Percentiles rank a stretch among this genome's conserved stretches.
These are phyloP conservation scores for Termitomyces sp. DNA, from an alignment of 768 basidiomycete species.

Conservation along the genomic window DNA sequence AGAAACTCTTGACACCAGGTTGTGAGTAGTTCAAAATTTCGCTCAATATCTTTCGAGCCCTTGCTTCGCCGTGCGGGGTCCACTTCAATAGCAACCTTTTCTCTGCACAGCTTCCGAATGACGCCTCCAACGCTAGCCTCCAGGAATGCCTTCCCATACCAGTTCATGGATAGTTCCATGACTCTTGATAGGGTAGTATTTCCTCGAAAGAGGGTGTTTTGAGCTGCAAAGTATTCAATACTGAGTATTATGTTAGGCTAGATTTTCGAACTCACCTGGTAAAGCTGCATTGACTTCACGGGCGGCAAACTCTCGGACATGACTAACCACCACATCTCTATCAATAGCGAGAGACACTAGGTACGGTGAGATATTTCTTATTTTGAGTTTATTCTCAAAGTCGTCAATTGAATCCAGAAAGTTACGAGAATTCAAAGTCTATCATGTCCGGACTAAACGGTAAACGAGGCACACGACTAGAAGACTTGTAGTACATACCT, in stretches of 20 bases:
- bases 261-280: slow-evolving; percentile 41
- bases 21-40: slow-evolving; percentile 62
- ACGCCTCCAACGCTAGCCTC: slow-evolving; percentile 72
- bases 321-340: slow-evolving; percentile 55
- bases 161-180: slow-evolving; percentile 76
- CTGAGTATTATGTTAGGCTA: neutral
- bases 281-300: slow-evolving; percentile 67
- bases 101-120: slow-evolving; percentile 63
- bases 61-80: slow-evolving; percentile 69
- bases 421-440: slow-evolving; percentile 56
- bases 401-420: slow-evolving; percentile 73
- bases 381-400: slow-evolving; percentile 58
- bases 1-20: slow-evolving; percentile 79
- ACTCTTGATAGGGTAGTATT: slow-evolving; percentile 67
- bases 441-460: neutral
- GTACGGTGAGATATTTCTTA: slow-evolving; percentile 56
- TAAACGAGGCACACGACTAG: neutral
- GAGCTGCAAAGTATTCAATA: slow-evolving; percentile 38
- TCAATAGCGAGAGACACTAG: slow-evolving; percentile 67
- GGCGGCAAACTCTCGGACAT: slow-evolving; percentile 64
- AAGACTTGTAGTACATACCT: slow-evolving; percentile 28
- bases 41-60: slow-evolving; percentile 54
- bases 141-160: slow-evolving; percentile 75
- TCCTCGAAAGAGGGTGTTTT: slow-evolving; percentile 69
- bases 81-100: slow-evolving; percentile 77